Conservation (phyloP, 352 stramenopile species). For the Phytophthora pisi region DNA sequence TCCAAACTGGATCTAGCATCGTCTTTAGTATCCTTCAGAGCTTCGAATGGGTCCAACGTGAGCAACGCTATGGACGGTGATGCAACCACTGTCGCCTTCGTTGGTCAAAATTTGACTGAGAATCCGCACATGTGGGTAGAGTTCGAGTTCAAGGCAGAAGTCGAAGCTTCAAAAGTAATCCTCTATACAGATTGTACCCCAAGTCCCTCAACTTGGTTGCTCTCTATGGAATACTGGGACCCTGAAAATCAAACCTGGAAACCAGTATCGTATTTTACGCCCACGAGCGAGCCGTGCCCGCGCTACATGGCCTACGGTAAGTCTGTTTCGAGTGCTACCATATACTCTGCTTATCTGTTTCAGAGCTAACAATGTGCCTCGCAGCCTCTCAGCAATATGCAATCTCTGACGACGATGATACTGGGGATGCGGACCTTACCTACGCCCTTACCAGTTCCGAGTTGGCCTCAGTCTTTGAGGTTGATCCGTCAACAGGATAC, state of each 20-base stretch:
- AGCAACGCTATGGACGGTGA: constrained; percentile 30
- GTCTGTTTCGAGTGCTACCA: constrained; percentile 2
- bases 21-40: not conserved
- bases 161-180: constrained; percentile 40
- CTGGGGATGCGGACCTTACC: constrained; percentile 9
- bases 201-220: constrained; percentile 1
- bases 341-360: not conserved
- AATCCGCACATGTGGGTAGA: constrained; percentile 35
- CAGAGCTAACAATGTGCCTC: constrained; percentile 2
- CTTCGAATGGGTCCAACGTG: constrained; percentile 32
- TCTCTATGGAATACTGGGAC: constrained; percentile 39
- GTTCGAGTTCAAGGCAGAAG: constrained; percentile 24
- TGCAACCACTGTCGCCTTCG: constrained; percentile 26
- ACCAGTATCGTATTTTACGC: constrained; percentile 29
- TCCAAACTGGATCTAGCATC: constrained; percentile 24
- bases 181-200: constrained; percentile 23
- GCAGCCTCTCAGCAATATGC: constrained; percentile 22
- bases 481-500: constrained; percentile 32
- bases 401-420: constrained; percentile 35
- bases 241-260: constrained; percentile 12
- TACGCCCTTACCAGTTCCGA: constrained; percentile 20
- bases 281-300: constrained; percentile 23
- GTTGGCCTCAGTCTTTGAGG: constrained; percentile 21
- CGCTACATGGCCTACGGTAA: constrained; percentile 36
- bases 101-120: constrained; percentile 7